Evolutionary conservation across 257 asterid species (phyloP).

Genomic region (Anisodus tanguticus): DNA sequence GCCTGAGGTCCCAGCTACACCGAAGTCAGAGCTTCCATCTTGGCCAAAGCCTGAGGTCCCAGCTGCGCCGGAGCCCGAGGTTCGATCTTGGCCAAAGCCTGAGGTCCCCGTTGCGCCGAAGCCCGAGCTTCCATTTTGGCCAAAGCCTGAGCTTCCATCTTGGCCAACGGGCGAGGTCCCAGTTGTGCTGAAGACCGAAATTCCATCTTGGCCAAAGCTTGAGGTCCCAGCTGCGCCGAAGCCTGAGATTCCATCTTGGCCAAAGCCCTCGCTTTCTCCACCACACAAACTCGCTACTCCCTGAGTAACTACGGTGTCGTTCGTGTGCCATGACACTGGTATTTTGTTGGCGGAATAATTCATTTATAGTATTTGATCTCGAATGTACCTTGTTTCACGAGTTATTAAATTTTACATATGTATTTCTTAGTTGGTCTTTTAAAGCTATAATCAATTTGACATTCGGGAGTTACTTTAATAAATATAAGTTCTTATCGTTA

Average conservation of each 20-base stretch:
- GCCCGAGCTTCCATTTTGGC: constrained; percentile 32
- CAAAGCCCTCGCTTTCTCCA: not conserved
- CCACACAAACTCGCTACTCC: too few relatives aligned
- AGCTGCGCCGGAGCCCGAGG: too few relatives aligned
- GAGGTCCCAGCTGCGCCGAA: too few relatives aligned
- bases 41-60: too few relatives aligned
- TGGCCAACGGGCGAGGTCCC: constrained; percentile 25
- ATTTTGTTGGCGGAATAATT: too few relatives aligned
- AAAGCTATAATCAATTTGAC: too few relatives aligned
- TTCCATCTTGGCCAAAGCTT: too few relatives aligned
- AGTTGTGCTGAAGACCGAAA: not conserved
- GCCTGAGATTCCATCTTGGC: not conserved
- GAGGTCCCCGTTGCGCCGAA: not conserved
- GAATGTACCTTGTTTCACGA: too few relatives aligned
- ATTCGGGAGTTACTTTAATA: not conserved
- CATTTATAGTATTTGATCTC: too few relatives aligned
- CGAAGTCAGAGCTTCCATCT: not conserved
- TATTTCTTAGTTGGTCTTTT: not conserved
- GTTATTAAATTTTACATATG: too few relatives aligned
- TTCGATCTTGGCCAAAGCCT: not conserved
- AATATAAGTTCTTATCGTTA: not conserved
- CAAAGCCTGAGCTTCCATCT: constrained; percentile 36
- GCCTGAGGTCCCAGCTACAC: not conserved
- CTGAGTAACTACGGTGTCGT: too few relatives aligned
- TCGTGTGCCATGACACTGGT: too few relatives aligned